A percentile compares a stretch with the other conserved stretches of the same genome.
Evolutionary conservation across 202 grass and related monocot species (phyloP).

Genomic region (Bolboschoenoplectus hybrid): DNA sequence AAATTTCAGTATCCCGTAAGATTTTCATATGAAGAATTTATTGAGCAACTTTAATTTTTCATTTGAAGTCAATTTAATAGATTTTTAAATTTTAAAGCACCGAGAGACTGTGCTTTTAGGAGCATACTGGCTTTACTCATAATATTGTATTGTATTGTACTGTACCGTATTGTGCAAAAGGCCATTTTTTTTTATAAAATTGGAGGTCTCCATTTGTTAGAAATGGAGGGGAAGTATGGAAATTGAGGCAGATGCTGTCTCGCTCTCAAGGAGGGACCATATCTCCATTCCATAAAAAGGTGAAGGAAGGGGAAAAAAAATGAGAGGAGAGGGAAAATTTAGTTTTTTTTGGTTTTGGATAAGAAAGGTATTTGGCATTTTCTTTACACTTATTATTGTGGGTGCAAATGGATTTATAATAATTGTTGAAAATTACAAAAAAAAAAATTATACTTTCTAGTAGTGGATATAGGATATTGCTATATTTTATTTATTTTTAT

Average conservation of each 20-base stretch:
- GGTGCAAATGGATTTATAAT: slow-evolving; percentile 6
- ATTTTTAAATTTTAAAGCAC: too few relatives aligned
- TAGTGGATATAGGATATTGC: slow-evolving; percentile 1
- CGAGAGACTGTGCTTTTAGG: too few relatives aligned
- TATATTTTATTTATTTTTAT: not conserved
- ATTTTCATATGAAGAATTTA: too few relatives aligned
- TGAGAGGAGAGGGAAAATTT: slow-evolving; percentile 36
- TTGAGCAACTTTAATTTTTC: too few relatives aligned
- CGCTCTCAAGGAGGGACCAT: slow-evolving; percentile 19
- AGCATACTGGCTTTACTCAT: too few relatives aligned
- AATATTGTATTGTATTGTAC: too few relatives aligned
- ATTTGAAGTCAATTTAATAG: too few relatives aligned
- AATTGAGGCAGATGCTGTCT: slow-evolving; percentile 15
- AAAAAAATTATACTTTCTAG: too few relatives aligned
- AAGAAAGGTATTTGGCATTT: slow-evolving; percentile 32
- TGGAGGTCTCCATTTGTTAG: not conserved
- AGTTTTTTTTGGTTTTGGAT: slow-evolving; percentile 33
- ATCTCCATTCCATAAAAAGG: slow-evolving; percentile 48
- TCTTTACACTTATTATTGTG: slow-evolving; percentile 18
- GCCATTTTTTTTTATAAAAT: not conserved
- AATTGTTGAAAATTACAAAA: not conserved
- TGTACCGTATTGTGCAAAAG: too few relatives aligned
- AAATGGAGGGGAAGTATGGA: not conserved
- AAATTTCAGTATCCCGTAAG: too few relatives aligned
- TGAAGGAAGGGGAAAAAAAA: slow-evolving; percentile 1